These are phyloP conservation scores for Nigrospora oryzae DNA, from an alignment of 2,329 filamentous ascomycete species.

Conservation along the genomic window DNA sequence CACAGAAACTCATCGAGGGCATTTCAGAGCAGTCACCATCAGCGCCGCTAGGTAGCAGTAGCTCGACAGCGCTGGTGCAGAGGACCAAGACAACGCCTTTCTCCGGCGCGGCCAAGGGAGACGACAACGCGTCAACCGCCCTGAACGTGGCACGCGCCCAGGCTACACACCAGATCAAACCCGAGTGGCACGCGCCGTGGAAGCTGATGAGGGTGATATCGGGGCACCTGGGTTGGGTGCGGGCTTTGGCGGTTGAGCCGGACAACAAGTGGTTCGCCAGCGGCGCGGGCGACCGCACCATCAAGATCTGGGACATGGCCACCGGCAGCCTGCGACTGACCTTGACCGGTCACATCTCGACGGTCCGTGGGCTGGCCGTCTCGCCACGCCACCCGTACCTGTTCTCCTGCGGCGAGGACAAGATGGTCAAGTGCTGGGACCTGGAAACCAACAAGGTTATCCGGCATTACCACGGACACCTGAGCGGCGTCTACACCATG, in stretches of 20 bases:
- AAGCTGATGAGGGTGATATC: constrained; percentile 97
- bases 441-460: constrained; percentile 99
- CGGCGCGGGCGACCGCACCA: constrained; percentile 89
- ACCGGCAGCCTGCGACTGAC: constrained; percentile 78
- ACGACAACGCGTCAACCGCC: constrained; percentile 10
- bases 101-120: constrained; percentile 8
- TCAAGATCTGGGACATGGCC: constrained; percentile 97
- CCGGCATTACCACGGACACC: constrained; percentile 91
- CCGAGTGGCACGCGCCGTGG: constrained; percentile 97
- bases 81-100: constrained; percentile 16
- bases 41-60: constrained; percentile 16
- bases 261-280: constrained; percentile 97
- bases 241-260: constrained; percentile 82
- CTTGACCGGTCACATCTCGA: constrained; percentile 89
- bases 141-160: constrained; percentile 22
- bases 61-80: constrained; percentile 27
- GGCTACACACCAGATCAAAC: constrained; percentile 49
- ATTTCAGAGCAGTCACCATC: constrained; percentile 36
- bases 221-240: constrained; percentile 92
- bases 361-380: constrained; percentile 83
- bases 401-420: constrained; percentile 96
- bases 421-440: constrained; percentile 99
- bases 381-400: constrained; percentile 92
- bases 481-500: constrained; percentile 91
- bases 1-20: constrained; percentile 60